These are phyloP conservation scores for Papiliotrema fonsecae DNA, from an alignment of 1,284 basidiomycete genomes.

Conservation along the genomic window DNA sequence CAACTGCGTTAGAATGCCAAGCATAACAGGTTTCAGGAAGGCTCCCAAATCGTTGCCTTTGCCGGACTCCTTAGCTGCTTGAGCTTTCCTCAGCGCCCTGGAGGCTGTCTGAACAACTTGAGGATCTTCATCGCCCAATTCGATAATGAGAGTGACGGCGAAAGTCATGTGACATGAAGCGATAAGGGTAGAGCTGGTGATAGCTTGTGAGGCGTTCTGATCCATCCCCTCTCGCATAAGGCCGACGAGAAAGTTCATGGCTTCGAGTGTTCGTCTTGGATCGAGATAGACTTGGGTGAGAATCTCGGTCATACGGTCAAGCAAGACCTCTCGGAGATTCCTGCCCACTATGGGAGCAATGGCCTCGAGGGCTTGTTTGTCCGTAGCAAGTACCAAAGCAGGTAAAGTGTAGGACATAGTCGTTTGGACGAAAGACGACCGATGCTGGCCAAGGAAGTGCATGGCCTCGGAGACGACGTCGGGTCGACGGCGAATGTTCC, in stretches of 20 bases:
- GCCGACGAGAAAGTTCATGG: constrained; percentile 60
- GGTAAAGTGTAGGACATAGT: constrained; percentile 68
- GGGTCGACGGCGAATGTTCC: constrained; percentile 59
- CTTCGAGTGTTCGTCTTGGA: constrained; percentile 55
- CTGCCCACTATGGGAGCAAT: constrained; percentile 53
- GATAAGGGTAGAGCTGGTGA: constrained; percentile 42
- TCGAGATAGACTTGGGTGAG: constrained; percentile 67
- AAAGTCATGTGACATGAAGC: constrained; percentile 63
- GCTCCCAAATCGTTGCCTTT: constrained; percentile 50
- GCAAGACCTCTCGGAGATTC: constrained; percentile 58
- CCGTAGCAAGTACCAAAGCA: constrained; percentile 60
- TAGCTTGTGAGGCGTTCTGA: constrained; percentile 3
- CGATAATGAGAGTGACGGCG: constrained; percentile 68
- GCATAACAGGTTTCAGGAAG: constrained; percentile 68
- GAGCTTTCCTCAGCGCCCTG: background rate
- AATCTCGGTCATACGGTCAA: constrained; percentile 61
- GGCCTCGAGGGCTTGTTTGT: constrained; percentile 50
- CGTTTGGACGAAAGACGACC: constrained; percentile 61
- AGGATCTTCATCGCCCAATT: constrained; percentile 63
- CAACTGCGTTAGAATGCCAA: constrained; percentile 73
- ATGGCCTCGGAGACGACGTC: constrained; percentile 38
- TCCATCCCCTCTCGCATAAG: constrained; percentile 43
- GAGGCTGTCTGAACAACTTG: constrained; percentile 46
- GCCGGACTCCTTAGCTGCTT: constrained; percentile 58
- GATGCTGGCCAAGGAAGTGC: constrained; percentile 35